Conservation (phyloP, 352 stramenopile genomes). For the Phytophthora pisi region DNA sequence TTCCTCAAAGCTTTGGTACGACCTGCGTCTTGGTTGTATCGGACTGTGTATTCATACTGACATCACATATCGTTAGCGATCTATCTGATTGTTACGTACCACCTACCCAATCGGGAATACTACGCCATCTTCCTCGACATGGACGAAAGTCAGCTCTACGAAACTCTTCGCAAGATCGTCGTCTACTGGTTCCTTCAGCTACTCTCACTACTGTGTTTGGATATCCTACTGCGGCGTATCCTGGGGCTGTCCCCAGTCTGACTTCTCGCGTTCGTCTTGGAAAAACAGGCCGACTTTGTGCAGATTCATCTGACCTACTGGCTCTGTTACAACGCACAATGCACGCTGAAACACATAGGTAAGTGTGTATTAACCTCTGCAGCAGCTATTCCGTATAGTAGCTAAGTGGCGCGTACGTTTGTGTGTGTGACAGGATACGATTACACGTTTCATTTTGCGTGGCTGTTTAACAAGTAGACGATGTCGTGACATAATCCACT, state of each 20-base stretch:
- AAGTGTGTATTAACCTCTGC: not conserved
- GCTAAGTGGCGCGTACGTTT: not conserved
- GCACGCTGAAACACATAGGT: conserved; percentile 4
- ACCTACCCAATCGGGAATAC: conserved; percentile 20
- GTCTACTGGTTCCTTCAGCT: conserved; percentile 18
- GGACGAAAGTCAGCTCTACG: not conserved
- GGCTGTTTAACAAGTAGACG: not conserved
- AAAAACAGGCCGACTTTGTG: conserved; percentile 23
- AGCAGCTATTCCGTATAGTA: no score
- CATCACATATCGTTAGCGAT: not conserved
- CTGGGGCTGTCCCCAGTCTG: conserved; percentile 18
- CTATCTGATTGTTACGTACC: conserved; percentile 8
- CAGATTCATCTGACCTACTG: conserved; percentile 39
- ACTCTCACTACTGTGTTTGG: conserved; percentile 8
- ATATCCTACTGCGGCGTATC: not conserved
- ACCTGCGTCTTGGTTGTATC: no score
- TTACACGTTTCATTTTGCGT: conserved; percentile 16
- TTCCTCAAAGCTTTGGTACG: not conserved
- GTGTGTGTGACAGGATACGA: conserved; percentile 8
- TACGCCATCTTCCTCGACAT: not conserved
- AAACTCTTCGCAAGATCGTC: no score
- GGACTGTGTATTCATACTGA: not conserved
- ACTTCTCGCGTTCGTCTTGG: conserved; percentile 43
- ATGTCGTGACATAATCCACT: no score
- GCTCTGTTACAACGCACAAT: conserved; percentile 35